Percentiles rank a stretch among this genome's conserved stretches.
These are phyloP conservation scores for Coemansia sp. DNA, from an alignment of 192 early-diverging fungal genomes.

Conservation along the genomic window DNA sequence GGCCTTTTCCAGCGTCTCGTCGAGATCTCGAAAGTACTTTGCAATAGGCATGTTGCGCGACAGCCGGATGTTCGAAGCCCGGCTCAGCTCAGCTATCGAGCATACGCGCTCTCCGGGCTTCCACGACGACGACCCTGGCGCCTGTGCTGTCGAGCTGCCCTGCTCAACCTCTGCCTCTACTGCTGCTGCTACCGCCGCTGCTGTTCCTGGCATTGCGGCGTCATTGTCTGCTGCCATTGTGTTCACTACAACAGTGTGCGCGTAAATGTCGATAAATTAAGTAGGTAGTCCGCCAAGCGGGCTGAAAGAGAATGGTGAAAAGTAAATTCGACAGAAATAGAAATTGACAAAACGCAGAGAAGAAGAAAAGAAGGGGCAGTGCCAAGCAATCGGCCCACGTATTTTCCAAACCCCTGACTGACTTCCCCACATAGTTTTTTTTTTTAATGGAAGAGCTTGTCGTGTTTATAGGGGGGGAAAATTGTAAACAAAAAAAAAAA, in stretches of 20 bases:
- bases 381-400: not conserved
- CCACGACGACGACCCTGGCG: slow-evolving; percentile 34
- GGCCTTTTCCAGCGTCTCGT: slow-evolving; percentile 51
- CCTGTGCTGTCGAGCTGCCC: not conserved
- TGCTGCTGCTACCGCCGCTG: too few relatives aligned
- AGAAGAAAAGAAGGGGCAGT: not conserved
- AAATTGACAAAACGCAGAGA: not conserved
- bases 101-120: slow-evolving; percentile 48
- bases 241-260: not conserved
- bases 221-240: slow-evolving; percentile 13
- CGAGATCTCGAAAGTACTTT: slow-evolving; percentile 47
- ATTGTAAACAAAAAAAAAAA: not conserved
- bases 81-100: slow-evolving; percentile 44
- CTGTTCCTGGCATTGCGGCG: not conserved
- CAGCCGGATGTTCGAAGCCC: slow-evolving; percentile 36
- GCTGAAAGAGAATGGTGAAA: not conserved
- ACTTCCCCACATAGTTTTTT: not conserved
- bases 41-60: slow-evolving; percentile 38
- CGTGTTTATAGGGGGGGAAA: not conserved
- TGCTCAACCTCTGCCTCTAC: not conserved
- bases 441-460: not conserved
- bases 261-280: slow-evolving; percentile 1
- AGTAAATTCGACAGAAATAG: not conserved
- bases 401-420: not conserved
- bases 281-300: not conserved